These are phyloP conservation scores for Daldinia grandis DNA, from an alignment of 495 filamentous ascomycete species.

Conservation along the genomic window DNA sequence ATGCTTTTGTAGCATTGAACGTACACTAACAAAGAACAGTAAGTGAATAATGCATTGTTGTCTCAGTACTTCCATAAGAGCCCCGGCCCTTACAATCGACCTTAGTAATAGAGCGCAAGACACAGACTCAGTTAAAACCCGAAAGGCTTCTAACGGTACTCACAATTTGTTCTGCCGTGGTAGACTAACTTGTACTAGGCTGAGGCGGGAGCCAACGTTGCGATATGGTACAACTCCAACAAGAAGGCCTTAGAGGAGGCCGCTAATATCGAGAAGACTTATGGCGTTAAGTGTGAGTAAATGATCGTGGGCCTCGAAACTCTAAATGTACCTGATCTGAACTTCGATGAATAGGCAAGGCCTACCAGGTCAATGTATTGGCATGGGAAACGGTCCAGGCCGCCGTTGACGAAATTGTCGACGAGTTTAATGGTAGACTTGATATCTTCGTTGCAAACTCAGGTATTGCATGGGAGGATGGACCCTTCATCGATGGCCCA, in stretches of 20 bases:
- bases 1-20: background rate
- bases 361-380: constrained; percentile 76
- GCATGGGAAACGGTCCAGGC: constrained; percentile 64
- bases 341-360: constrained; percentile 64
- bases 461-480: constrained; percentile 77
- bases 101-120: background rate
- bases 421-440: constrained; percentile 76
- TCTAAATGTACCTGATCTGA: constrained; percentile 8
- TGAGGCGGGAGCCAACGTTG: constrained; percentile 87
- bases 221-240: constrained; percentile 87
- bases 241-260: constrained; percentile 74
- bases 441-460: constrained; percentile 86
- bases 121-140: background rate
- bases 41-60: constrained; percentile 16
- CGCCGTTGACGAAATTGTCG: constrained; percentile 65
- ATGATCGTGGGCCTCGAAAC: background rate
- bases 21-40: constrained; percentile 24
- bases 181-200: constrained; percentile 50
- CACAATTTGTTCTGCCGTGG: background rate
- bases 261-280: constrained; percentile 73
- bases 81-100: background rate
- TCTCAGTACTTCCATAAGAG: background rate
- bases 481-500: constrained; percentile 70
- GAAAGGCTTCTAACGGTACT: background rate
- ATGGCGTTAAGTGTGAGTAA: constrained; percentile 78